Evolutionary conservation across 805 yeast species (phyloP), one percentile per base, ranked within the genome.

Genomic region (Clavispora asparagi): DNA sequence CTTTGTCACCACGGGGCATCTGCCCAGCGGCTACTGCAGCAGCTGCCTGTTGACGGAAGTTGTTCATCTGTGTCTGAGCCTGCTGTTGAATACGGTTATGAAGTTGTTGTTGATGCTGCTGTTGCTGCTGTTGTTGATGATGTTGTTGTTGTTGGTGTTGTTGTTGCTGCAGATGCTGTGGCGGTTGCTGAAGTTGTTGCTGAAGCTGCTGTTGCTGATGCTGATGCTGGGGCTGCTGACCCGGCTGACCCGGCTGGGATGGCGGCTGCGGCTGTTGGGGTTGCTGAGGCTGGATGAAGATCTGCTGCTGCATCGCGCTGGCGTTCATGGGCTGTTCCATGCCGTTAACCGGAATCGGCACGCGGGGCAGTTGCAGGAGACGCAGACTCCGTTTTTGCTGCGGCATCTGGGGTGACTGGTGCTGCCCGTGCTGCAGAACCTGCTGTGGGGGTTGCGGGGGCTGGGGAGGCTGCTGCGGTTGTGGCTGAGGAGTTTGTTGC

Each of bases 31-130:
- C 50, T 1, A 46, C 51, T 1, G 51, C 54, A 4, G 51, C 49
- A 10, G 51, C 69, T 14, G 62, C 69, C 53, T 71, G 79, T 50
- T 71, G 82, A 41, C 79, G 69, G 46, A 73, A 59, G 49, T 67
- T 74, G 54, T 71, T 74, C 81, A 75, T 73, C 58, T 76, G 81
- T 38, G 61, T 64, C 55, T 75, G 81, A 4, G 79, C 75, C 45
- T 67, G 75, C 49, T 71, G 76, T 48, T 73, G 78, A 36, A 66
- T 66, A 31, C 67, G 51, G 46, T 67, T 66, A 39, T 62, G 65
- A 7, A 54, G 49, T 31, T 53, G 57, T 13, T 50, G 52, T n/a
- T 32, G 47, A 19, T 23, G 46, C 17, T 35, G 42, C 17, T 42
- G 49, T 27, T 44, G 48, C 14, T 43, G 42, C 23, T 44, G 48